Evolutionary conservation across 2,329 filamentous ascomycete species (phyloP).

Genomic region (Fragosphaeria purpurea): DNA sequence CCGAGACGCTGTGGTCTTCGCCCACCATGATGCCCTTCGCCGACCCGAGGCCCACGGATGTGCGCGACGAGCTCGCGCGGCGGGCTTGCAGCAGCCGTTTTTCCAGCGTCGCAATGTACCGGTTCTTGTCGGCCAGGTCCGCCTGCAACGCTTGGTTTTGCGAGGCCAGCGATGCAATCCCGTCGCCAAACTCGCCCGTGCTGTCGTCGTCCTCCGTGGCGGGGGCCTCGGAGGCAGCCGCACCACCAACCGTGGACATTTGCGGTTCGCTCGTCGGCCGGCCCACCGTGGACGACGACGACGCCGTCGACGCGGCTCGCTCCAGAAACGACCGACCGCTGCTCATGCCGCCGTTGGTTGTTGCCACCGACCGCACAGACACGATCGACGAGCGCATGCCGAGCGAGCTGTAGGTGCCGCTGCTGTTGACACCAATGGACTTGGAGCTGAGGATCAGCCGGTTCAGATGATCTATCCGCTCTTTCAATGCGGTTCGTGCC

Average conservation of each 20-base stretch:
- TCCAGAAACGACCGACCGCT: conserved; percentile 41
- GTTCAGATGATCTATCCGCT: conserved; percentile 95
- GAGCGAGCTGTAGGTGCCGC: conserved; percentile 60
- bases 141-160: conserved; percentile 87
- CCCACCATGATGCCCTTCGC: conserved; percentile 57
- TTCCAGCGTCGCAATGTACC: conserved; percentile 90
- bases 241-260: conserved; percentile 27
- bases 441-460: conserved; percentile 91
- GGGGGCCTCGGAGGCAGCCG: conserved; percentile 23
- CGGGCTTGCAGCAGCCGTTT: conserved; percentile 85
- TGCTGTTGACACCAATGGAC: conserved; percentile 82
- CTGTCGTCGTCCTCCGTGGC: conserved; percentile 57
- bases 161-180: conserved; percentile 68
- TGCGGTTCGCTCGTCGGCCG: conserved; percentile 37
- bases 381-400: conserved; percentile 56
- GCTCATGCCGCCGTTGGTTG: conserved; percentile 39
- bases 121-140: conserved; percentile 93
- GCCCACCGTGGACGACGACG: conserved; percentile 49
- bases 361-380: conserved; percentile 30
- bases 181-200: conserved; percentile 75
- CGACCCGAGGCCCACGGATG: conserved; percentile 59
- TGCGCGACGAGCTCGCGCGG: conserved; percentile 77
- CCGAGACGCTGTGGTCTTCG: conserved; percentile 66
- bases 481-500: conserved; percentile 87
- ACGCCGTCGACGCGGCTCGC: conserved; percentile 58